Base-by-base conservation (phyloP, 129 eudicot genomes). In the Solidago caesia region DNA sequence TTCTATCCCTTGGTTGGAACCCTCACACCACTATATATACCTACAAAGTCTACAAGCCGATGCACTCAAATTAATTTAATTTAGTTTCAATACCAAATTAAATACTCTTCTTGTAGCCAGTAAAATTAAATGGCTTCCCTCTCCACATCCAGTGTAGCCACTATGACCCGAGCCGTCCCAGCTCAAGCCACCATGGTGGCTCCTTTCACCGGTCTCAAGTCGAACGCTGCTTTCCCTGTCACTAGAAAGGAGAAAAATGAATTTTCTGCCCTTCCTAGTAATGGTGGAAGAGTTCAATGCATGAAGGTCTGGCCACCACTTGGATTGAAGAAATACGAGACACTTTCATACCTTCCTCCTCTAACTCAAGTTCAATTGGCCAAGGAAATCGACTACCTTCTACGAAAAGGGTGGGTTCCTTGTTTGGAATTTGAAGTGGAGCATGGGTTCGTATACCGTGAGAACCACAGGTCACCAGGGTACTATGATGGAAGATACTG, bases 221-320 rank as follows among this genome's bases (percentile, higher is more conserved):
- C 87, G 1, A 49, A 44, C 71, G 11, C 80, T 8, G 46, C 85
- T 27, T 85, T 86, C 72, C 87, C 89, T 13, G 48, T 65, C 75
- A 84, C 84, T 69, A 77, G 51, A 63, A 80, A 79, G 78, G 59
- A 48, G 49, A 47, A 47, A 74, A 61, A 7, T 4, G 84, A 72
- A 82, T 61, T 85, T 41, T 69, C 91, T 44, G 33, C 87, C 78
- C 80, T 84, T 42, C 80, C 92, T 8, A 79, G 77, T 85, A 85
- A 82, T 25, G 88, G 85, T 13, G 82, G 85, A 25, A 77, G 79
- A 67, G 91, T 86, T 14, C 81, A 65, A 29, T 85, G 90, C 90
- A 88, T 88, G 88, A 57, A 88, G 85, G 90, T 83, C 52, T 89
- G 89, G 92, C 92, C 96, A 26, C 96, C 92, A 65, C 27, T 69